phyloP scores from a whole-genome alignment of 2,329 filamentous ascomycete species.

The Aureobasidium melanogenum region DNA sequence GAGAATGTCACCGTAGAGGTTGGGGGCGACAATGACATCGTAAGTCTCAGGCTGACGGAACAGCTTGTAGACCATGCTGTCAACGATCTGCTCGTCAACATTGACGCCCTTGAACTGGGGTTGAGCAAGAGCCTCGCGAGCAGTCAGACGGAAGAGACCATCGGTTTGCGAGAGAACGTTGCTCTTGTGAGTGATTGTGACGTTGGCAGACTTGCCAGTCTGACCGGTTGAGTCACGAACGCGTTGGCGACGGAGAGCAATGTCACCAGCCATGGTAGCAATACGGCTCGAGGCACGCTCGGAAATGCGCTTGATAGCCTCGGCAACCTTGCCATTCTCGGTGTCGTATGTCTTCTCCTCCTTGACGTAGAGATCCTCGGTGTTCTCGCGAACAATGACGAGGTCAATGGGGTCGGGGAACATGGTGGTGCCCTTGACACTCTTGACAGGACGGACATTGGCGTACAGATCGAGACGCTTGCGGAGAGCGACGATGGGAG shows the following conservation, averaged over 20 bases:
- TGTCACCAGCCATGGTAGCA: constrained; percentile 86
- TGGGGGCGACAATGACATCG: constrained; percentile 96
- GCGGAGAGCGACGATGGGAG: constrained; percentile 90
- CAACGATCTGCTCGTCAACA: constrained; percentile 96
- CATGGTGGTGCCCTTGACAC: constrained; percentile 51
- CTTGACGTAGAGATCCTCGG: constrained; percentile 96
- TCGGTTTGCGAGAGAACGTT: constrained; percentile 96
- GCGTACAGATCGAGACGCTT: constrained; percentile 93
- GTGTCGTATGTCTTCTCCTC: constrained; percentile 78
- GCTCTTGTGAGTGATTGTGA: constrained; percentile 97
- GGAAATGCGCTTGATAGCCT: constrained; percentile 96
- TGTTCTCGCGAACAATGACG: constrained; percentile 98
- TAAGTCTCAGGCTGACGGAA: constrained; percentile 93
- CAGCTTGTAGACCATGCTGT: constrained; percentile 99
- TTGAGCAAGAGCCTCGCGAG: constrained; percentile 61
- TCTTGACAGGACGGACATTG: constrained; percentile 94
- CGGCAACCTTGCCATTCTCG: constrained; percentile 71
- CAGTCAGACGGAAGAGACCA: constrained; percentile 80
- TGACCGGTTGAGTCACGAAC: constrained; percentile 54
- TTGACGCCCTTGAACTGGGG: constrained; percentile 54
- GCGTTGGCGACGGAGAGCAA: constrained; percentile 77
- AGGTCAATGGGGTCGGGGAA: constrained; percentile 66
- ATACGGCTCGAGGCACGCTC: constrained; percentile 79
- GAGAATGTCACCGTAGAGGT: constrained; percentile 94
- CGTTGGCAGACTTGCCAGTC: constrained; percentile 61